Base-by-base conservation (phyloP, 2,329 filamentous ascomycete species). In the Thermothelomyces thermophilus region DNA sequence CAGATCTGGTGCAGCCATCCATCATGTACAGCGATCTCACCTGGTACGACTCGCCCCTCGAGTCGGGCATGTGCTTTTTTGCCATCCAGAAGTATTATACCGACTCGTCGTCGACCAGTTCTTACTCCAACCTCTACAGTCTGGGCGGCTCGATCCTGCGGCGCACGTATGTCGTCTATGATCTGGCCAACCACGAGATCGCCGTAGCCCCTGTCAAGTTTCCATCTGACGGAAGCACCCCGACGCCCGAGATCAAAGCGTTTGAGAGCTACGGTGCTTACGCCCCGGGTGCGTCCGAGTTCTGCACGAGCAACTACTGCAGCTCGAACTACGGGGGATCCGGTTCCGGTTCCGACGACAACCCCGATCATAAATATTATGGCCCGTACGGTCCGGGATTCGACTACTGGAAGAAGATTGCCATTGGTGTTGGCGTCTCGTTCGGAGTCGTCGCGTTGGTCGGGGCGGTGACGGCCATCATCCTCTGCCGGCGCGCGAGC, bases 111-210 rank as follows among this genome's bases (percentile, higher is more conserved):
- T 49, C 35, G 6, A 19, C 16, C 31, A 43, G 28, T 26, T 28
- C 26, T 9, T 52, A 31, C 9, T 42, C 30, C 6, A 13, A 13
- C 14, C 40, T 52, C 11, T 60, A 50, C 42, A 58, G 41, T 35
- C 35, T 68, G 3, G 60, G 63, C 14, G 54, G 55, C 49, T 48
- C 57, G 14, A 31, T 66, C 36, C 51, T 67, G 30, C 62, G 62
- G 28, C 60, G 63, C n/a, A 57, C 54, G 11, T 68, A 68, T 52
- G 55, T 61, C 41, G 64, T 64, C 3, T 66, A 66, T 43, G 65
- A 68, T 51, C 48, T 62, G 11, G 61, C 54, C 39, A 66, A 65
- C 53, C 39, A 51, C n/a, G 63, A 66, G 42, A 46, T 68, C 3
- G 64, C 63, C 31, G 20, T 68, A 10, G 66, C 65, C 1, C 59